Base-by-base conservation (phyloP, 805 yeast genomes). In the Nakazawaea pomicola region DNA sequence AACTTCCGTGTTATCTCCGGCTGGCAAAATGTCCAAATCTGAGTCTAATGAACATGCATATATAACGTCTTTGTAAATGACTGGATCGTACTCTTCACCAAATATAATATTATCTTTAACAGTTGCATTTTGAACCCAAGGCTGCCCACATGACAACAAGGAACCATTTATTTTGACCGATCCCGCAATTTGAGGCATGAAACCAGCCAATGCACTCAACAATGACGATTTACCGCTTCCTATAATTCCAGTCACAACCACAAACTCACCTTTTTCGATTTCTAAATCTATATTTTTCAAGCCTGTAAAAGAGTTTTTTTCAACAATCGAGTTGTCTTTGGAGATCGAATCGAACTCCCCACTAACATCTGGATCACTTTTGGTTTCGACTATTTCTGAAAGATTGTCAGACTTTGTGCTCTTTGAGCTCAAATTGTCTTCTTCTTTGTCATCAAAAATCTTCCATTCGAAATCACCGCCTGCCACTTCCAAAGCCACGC, bases 191-290 rank as follows among this genome's bases (percentile, higher is more conserved):
- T 70, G 68, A 16, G 65, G 60, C 82, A 83, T 81, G 20, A 71
- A 66, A 1, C 90, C 89, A 6, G 80, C 68, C 37, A 83, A 62
- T 0, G 89, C 84, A 47, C 68, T 70, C 33, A 83, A 62, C 17
- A 83, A 61, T 1, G 88, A 79, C 0, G 85, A 63, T 51, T 83
- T 83, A 35, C 93, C 93, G 1, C 83, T 68, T 4, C 93, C 93
- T 52, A 87, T 83, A 1, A 80, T 61, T 11, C 96, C 96, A 0
- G 91, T 83, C 17, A 85, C 70, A 43, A 83, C 82, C 6, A 87
- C 63, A 39, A 89, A 76, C 54, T 86, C 95, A 17, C 85, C 84
- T 43, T 73, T 74, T 32, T 65, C 58, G 35, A 87, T 64, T 1
- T 59, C 54, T 16, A 86, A 57, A 48, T 78, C 66, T 44, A 86